phyloP scores from a whole-genome alignment of 352 stramenopile species.

The Phytopythium mirpurense region DNA sequence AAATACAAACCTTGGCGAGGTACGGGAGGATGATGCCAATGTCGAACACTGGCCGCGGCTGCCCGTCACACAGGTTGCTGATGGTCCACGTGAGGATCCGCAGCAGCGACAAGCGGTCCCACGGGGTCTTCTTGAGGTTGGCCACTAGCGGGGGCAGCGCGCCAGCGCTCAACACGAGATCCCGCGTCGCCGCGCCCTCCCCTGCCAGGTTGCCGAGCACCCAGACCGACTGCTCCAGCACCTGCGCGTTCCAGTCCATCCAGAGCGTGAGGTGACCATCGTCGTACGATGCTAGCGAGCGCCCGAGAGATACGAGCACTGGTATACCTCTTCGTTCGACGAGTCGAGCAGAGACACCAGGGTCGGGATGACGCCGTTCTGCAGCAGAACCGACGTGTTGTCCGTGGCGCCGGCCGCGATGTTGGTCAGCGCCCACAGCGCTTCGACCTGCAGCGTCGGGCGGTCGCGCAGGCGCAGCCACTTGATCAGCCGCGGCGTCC shows the following conservation, averaged over 20 bases:
- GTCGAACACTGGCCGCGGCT: slow-evolving; percentile 86
- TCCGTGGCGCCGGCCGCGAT: slow-evolving; percentile 91
- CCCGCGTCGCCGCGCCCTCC: slow-evolving; percentile 83
- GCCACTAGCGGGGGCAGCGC: slow-evolving; percentile 82
- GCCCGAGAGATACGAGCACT: too few species aligned
- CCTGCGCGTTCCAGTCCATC: slow-evolving; percentile 26
- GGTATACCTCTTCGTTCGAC: slow-evolving; percentile 89
- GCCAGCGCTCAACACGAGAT: slow-evolving; percentile 84
- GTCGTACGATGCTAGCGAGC: too few species aligned
- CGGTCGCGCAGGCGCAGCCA: slow-evolving; percentile 76
- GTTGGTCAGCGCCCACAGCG: slow-evolving; percentile 94
- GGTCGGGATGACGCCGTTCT: slow-evolving; percentile 89
- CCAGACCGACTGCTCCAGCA: slow-evolving; percentile 92
- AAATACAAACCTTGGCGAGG: slow-evolving; percentile 47
- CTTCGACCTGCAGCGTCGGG: slow-evolving; percentile 88
- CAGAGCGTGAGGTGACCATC: background rate
- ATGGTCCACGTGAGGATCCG: slow-evolving; percentile 92
- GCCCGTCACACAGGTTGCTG: slow-evolving; percentile 90
- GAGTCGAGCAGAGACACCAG: slow-evolving; percentile 89
- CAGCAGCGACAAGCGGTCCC: slow-evolving; percentile 77
- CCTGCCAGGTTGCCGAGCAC: slow-evolving; percentile 91
- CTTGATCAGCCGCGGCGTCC: slow-evolving; percentile 82
- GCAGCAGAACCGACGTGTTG: slow-evolving; percentile 89
- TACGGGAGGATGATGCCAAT: slow-evolving; percentile 87
- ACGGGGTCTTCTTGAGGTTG: slow-evolving; percentile 86